A percentile compares a stretch with the other conserved stretches of the same genome.
These are phyloP conservation scores for Byssothecium circinans DNA, from an alignment of 2,329 filamentous ascomycete genomes.

Conservation along the genomic window DNA sequence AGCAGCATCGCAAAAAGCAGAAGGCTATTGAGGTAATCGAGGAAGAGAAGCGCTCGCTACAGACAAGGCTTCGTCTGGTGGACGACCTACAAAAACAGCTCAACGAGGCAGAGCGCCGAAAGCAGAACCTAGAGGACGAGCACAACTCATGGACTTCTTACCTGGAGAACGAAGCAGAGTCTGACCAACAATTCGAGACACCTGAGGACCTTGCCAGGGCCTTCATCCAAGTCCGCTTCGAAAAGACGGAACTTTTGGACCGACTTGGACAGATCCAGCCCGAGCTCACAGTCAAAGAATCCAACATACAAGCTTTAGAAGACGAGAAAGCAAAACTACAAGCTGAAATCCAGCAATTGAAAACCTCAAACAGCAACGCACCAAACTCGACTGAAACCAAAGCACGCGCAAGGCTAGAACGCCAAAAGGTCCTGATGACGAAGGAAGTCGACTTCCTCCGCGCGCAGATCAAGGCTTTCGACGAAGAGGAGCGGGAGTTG, in stretches of 20 bases:
- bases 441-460: slow-evolving; percentile 95
- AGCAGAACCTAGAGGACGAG: slow-evolving; percentile 87
- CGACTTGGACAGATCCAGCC: slow-evolving; percentile 77
- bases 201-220: slow-evolving; percentile 86
- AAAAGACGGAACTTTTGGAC: slow-evolving; percentile 77
- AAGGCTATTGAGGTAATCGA: slow-evolving; percentile 93
- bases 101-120: slow-evolving; percentile 76
- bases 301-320: slow-evolving; percentile 71
- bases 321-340: slow-evolving; percentile 66
- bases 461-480: slow-evolving; percentile 83
- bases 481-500: slow-evolving; percentile 85
- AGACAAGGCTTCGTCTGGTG: slow-evolving; percentile 75
- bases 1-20: slow-evolving; percentile 76
- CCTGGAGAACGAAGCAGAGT: slow-evolving; percentile 67
- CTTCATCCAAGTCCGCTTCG: slow-evolving; percentile 78
- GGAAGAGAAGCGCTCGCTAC: slow-evolving; percentile 85
- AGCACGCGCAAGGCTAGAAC: slow-evolving; percentile 73
- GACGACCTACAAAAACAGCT: slow-evolving; percentile 75
- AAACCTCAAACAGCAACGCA: slow-evolving; percentile 50
- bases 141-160: slow-evolving; percentile 84
- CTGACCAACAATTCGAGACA: slow-evolving; percentile 76
- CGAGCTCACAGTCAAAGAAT: slow-evolving; percentile 75
- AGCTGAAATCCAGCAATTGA: slow-evolving; percentile 71
- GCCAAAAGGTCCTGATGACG: slow-evolving; percentile 79
- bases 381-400: slow-evolving; percentile 59